Evolutionary conservation across 805 yeast genomes (phyloP), one percentile per base, ranked within the genome.

Genomic region (Cephaloascus fragrans): DNA sequence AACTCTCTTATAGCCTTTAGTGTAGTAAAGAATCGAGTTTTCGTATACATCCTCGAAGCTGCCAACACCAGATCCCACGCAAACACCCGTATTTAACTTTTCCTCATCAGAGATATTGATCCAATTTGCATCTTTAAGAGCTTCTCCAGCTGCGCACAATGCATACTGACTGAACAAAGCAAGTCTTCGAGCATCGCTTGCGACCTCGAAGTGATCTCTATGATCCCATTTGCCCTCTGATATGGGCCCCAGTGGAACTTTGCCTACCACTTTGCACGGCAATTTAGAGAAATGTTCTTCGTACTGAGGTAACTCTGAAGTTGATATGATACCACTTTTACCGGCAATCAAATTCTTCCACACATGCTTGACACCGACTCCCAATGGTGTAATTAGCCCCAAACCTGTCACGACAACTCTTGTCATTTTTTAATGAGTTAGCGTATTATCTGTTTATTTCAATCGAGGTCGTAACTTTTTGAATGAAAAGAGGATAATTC

Each of bases 21-120:
- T 46, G 16, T 56, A 50, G 43, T 75, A 75, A 2, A 67, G 64
- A 12, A 75, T 67, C 2, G 86, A 58, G 48, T 81, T 85, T 3
- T 75, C 81, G 49, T 77, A 77, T 0, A 75, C 58, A 42, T 86
- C 95, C 15, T 76, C 80, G 36, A 90, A 69, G 2, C 95, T 84
- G 0, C 97, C 97, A 37, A 93, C 84, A 0, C 97, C 96, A 1
- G 95, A 80, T 1, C 97, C 98, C 6, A 90, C 74, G n/a, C 87
- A 80, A 2, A 85, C 88, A 2, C 97, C 94, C 3, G 77, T 61
- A 33, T 57, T 48, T 2, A 53, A 41, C 39, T 52, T 54, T 51
- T 51, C 71, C 44, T 55, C 52, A 2, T 57, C 60, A 1, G 59
- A 41, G 2, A 40, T 41, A 0, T 79, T 73, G 20, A 51, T 42